Evolutionary conservation across 441 rosid species (phyloP), one percentile per base, ranked within the genome.

Genomic region (Euphorbia celastroides): DNA sequence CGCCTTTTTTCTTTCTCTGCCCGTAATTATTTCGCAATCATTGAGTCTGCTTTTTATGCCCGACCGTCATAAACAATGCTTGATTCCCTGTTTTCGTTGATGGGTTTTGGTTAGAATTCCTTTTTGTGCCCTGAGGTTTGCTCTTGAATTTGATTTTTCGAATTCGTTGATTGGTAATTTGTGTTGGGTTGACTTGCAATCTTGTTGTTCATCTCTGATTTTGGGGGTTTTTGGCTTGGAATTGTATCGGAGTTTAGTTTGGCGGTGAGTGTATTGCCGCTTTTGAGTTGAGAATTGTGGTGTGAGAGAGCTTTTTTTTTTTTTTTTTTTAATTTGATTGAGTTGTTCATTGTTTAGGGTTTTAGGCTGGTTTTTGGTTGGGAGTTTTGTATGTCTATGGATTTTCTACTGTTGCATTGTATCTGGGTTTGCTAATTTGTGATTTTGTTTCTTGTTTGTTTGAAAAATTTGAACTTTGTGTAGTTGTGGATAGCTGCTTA

Each of bases 101-200:
- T 41, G 61, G 27, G 56, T 60, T 56, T 62, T 13, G 34, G 17
- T 31, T 36, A 8, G 30, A 7, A n/a, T 30, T 55, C 25, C 57
- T 25, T 60, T 65, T 62, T 7, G n/a, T 31, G 69, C 26, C 32
- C 50, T 48, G 62, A 27, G 51, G 36, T 65, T 50, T 60, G 25
- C 22, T 48, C 25, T 62, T 65, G 30, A 57, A 54, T 34, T 34
- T 34, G 4, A 3, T 34, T 34, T 34, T 75, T 5, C 22, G 58
- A 48, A 44, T 28, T 63, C 59, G 56, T 2, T 66, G 2, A 68
- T 54, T 23, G 65, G 42, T 66, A 13, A 66, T 42, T 64, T 23
- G 59, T 48, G 34, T 56, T 66, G 61, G 68, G 48, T 72, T 65
- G 44, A 59, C 70, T 65, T 44, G 7, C 54, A 32, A 48, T 63